Percentiles rank a stretch among this genome's conserved stretches.
phyloP scores from a whole-genome alignment of 495 filamentous ascomycete genomes.

The Evansstolkia leycettana region DNA sequence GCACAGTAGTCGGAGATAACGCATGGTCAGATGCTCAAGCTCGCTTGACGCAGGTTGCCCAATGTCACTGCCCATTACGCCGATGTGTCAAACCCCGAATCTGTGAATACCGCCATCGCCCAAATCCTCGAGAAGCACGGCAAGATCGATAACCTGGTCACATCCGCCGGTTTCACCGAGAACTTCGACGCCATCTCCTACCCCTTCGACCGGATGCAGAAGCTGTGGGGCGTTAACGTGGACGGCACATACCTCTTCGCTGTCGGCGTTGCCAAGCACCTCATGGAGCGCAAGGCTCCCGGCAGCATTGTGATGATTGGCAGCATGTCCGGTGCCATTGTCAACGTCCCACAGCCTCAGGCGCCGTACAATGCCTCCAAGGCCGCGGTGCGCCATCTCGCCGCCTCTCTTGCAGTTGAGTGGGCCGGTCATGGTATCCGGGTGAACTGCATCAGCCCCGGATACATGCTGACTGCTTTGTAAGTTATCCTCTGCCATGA shows the following conservation, averaged over 20 bases:
- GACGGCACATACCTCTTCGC: slow-evolving; percentile 90
- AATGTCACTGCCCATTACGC: slow-evolving; percentile 81
- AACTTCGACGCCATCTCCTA: slow-evolving; percentile 87
- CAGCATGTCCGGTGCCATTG: slow-evolving; percentile 84
- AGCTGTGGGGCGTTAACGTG: slow-evolving; percentile 89
- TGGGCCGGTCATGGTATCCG: slow-evolving; percentile 78
- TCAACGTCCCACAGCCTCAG: slow-evolving; percentile 91
- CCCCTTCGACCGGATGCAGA: slow-evolving; percentile 76
- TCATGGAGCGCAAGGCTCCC: slow-evolving; percentile 66
- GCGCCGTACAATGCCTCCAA: slow-evolving; percentile 86
- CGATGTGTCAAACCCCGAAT: slow-evolving; percentile 69
- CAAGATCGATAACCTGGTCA: slow-evolving; percentile 83
- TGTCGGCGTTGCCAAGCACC: slow-evolving; percentile 69
- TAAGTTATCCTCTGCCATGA: slow-evolving; percentile 21
- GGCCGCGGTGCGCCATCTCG: slow-evolving; percentile 76
- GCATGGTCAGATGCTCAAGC: background rate
- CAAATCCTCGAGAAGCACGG: slow-evolving; percentile 62
- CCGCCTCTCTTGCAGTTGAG: slow-evolving; percentile 71
- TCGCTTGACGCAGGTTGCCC: slow-evolving; percentile 40
- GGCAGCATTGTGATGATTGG: slow-evolving; percentile 93
- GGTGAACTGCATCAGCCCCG: slow-evolving; percentile 84
- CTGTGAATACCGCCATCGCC: slow-evolving; percentile 57
- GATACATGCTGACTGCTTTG: slow-evolving; percentile 92
- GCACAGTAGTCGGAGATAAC: background rate
- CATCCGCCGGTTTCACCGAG: slow-evolving; percentile 91